Conservation (phyloP, 2,329 filamentous ascomycete genomes). For the Aspergillus latus region DNA sequence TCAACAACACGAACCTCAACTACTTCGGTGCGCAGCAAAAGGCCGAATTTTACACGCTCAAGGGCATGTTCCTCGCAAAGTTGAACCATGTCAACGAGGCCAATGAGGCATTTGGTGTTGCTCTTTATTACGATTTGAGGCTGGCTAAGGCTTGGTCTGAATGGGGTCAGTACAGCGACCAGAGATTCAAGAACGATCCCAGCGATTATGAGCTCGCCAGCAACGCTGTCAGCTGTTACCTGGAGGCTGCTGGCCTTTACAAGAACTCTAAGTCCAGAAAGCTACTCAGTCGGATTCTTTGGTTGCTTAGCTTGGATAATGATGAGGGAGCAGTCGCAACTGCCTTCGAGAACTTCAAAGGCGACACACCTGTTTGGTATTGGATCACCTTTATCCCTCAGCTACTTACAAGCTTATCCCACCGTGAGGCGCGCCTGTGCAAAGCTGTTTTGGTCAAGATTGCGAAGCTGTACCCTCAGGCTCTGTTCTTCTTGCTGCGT, state of each 20-base stretch:
- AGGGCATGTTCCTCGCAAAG: constrained; percentile 98
- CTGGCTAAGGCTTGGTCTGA: constrained; percentile 98
- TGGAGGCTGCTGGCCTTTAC: constrained; percentile 93
- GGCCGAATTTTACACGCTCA: constrained; percentile 97
- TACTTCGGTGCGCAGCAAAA: constrained; percentile 97
- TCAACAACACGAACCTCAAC: constrained; percentile 98
- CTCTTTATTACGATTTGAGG: constrained; percentile 91
- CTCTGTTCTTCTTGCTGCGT: constrained; percentile 90
- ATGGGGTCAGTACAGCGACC: constrained; percentile 98
- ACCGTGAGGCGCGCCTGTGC: constrained; percentile 86
- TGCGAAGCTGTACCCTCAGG: constrained; percentile 92
- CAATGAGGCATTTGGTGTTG: constrained; percentile 90
- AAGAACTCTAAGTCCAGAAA: constrained; percentile 97
- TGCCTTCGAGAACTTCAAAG: constrained; percentile 95
- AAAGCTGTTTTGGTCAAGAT: constrained; percentile 87
- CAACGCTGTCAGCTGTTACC: constrained; percentile 91
- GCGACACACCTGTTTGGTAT: constrained; percentile 97
- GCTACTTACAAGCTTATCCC: constrained; percentile 82
- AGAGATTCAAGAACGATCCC: constrained; percentile 90
- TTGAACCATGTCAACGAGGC: constrained; percentile 87
- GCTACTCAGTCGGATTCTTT: constrained; percentile 86
- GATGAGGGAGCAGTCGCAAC: constrained; percentile 76
- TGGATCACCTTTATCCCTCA: constrained; percentile 99
- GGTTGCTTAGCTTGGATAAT: constrained; percentile 93
- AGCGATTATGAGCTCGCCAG: constrained; percentile 78